Conservation (phyloP, 177 flowering plant genomes). For the Telopea speciosissima region DNA sequence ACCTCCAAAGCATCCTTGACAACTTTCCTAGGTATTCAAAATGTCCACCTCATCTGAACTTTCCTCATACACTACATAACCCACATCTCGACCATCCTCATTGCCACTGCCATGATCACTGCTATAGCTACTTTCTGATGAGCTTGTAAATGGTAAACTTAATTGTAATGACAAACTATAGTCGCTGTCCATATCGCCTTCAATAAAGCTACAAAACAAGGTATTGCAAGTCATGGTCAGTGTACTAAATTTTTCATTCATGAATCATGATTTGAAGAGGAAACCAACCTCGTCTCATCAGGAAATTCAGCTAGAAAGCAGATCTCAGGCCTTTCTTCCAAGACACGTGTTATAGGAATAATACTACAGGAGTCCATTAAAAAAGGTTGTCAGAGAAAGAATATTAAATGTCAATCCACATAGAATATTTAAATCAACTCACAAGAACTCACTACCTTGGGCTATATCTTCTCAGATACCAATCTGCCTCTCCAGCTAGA, state of each 20-base stretch:
- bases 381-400: background rate
- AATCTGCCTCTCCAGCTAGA: slow-evolving; percentile 70
- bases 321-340: slow-evolving; percentile 58
- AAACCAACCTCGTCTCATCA: slow-evolving; percentile 58
- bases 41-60: slow-evolving; percentile 70
- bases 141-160: slow-evolving; percentile 32
- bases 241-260: background rate
- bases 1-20: slow-evolving; percentile 4
- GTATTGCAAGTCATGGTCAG: slow-evolving; percentile 4
- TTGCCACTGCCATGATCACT: slow-evolving; percentile 80
- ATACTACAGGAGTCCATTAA: slow-evolving; percentile 32
- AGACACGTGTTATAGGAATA: slow-evolving; percentile 46
- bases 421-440: background rate
- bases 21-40: slow-evolving; percentile 14
- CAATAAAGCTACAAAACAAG: slow-evolving; percentile 44
- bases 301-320: slow-evolving; percentile 78
- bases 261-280: background rate
- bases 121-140: slow-evolving; percentile 65
- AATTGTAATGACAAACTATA: slow-evolving; percentile 37
- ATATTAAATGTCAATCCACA: background rate
- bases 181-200: slow-evolving; percentile 47
- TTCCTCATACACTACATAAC: slow-evolving; percentile 44
- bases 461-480: slow-evolving; percentile 54
- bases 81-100: slow-evolving; percentile 51
- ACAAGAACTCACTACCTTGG: slow-evolving; percentile 38